Evolutionary conservation across 495 filamentous ascomycete genomes (phyloP).

Genomic region (Talaromyces proteolyticus): DNA sequence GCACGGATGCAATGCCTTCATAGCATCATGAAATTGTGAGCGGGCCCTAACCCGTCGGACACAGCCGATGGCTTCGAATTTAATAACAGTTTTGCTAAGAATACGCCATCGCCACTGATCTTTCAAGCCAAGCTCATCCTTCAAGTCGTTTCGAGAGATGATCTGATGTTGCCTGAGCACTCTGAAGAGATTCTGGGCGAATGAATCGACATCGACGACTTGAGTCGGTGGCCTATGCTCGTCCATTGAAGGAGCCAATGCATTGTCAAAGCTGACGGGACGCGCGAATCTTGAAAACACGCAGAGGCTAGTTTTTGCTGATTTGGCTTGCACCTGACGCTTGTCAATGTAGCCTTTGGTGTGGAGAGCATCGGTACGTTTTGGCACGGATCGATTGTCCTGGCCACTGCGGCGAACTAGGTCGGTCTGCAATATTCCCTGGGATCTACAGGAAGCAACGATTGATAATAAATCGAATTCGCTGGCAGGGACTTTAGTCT

Average conservation of each 20-base stretch:
- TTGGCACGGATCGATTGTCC: constrained; percentile 83
- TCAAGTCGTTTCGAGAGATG: constrained; percentile 55
- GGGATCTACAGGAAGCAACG: constrained; percentile 63
- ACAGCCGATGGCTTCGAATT: constrained; percentile 62
- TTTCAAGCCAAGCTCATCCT: constrained; percentile 51
- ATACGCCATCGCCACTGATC: constrained; percentile 61
- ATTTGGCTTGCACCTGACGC: constrained; percentile 55
- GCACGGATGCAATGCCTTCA: constrained; percentile 43
- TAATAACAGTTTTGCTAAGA: constrained; percentile 61
- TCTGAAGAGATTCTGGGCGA: constrained; percentile 39
- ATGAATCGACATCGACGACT: constrained; percentile 36
- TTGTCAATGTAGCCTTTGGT: constrained; percentile 84
- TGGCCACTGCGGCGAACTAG: constrained; percentile 72
- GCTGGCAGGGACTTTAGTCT: constrained; percentile 54
- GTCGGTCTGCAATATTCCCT: constrained; percentile 75
- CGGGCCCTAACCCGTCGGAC: constrained; percentile 63
- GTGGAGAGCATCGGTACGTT: constrained; percentile 67
- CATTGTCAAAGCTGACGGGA: constrained; percentile 18
- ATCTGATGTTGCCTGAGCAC: constrained; percentile 38
- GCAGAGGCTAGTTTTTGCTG: constrained; percentile 60
- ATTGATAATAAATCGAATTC: constrained; percentile 75
- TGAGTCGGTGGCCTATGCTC: constrained; percentile 8
- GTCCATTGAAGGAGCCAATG: constrained; percentile 7
- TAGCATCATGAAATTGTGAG: constrained; percentile 29
- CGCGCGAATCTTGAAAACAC: constrained; percentile 53